These are phyloP conservation scores for Moesziomyces sp. DNA, from an alignment of 1,284 basidiomycete species.

Conservation along the genomic window DNA sequence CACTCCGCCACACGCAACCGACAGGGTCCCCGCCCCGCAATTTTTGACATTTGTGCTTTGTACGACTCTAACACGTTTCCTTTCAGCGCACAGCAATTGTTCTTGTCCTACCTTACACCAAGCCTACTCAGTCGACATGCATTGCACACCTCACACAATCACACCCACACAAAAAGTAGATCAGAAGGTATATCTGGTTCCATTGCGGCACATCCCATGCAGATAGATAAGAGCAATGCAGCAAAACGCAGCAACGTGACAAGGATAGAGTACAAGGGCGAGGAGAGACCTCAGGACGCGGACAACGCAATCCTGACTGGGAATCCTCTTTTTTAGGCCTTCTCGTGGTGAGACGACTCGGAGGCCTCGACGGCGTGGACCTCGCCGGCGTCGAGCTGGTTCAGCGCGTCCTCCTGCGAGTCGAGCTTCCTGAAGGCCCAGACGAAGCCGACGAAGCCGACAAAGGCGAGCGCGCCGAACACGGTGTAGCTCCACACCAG, in stretches of 20 bases:
- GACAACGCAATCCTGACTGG: no score
- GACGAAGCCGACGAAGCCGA: constrained; percentile 74
- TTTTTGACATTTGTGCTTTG: no score
- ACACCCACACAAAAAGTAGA: neutral
- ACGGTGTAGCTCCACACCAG: constrained; percentile 72
- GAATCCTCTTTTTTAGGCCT: constrained; percentile 4
- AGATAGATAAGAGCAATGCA: neutral
- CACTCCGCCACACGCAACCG: constrained; percentile 1
- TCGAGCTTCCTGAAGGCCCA: constrained; percentile 75
- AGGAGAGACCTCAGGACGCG: neutral
- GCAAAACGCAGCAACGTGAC: no score
- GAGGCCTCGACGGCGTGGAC: constrained; percentile 18
- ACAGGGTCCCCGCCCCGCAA: constrained; percentile 3
- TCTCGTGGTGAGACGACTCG: constrained; percentile 28
- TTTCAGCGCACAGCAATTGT: no score
- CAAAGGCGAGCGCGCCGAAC: constrained; percentile 71
- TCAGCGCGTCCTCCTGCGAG: constrained; percentile 71
- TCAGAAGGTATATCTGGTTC: constrained; percentile 26
- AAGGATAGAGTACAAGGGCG: constrained; percentile 20
- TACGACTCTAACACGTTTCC: neutral
- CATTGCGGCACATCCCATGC: constrained; percentile 7
- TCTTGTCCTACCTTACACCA: neutral
- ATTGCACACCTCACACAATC: neutral
- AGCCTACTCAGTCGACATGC: neutral
- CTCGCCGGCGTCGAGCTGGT: constrained; percentile 50